These are phyloP conservation scores for Ceratobasidium sp. DNA, from an alignment of 1,284 basidiomycete species.

Conservation along the genomic window DNA sequence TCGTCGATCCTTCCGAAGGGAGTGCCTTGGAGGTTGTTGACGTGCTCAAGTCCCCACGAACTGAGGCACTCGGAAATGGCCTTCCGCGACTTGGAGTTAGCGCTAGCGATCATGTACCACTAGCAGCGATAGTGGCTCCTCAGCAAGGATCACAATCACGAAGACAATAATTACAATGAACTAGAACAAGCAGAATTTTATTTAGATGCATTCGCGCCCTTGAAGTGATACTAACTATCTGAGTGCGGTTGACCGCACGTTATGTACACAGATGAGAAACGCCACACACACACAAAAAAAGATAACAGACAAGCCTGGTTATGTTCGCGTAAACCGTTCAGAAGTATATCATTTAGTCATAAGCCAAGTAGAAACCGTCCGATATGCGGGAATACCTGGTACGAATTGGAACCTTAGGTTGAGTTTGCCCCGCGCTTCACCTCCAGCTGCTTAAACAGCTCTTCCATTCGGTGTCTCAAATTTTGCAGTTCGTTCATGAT, in stretches of 20 bases:
- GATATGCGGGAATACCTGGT: neutral
- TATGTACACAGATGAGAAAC: neutral
- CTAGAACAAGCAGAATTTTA: neutral
- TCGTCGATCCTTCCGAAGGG: conserved; percentile 55
- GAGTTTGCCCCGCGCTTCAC: conserved; percentile 3
- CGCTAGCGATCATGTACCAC: conserved; percentile 88
- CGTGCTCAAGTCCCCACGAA: conserved; percentile 74
- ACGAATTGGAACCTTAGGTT: conserved; percentile 8
- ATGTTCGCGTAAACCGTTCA: neutral
- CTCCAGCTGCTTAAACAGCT: conserved; percentile 68
- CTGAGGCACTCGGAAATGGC: conserved; percentile 76
- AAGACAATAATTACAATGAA: neutral
- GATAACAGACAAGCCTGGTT: neutral
- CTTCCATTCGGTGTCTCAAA: conserved; percentile 70
- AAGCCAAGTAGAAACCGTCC: conserved; percentile 21
- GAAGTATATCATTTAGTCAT: neutral
- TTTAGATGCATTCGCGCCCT: neutral
- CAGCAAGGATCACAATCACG: neutral
- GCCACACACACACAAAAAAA: neutral
- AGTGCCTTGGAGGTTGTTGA: conserved; percentile 62
- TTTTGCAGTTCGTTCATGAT: conserved; percentile 75
- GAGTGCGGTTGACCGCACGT: neutral
- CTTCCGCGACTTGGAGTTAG: conserved; percentile 84
- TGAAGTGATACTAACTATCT: neutral
- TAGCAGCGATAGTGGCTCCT: conserved; percentile 56